Conservation (phyloP, 1,139 yeast genomes). For the Geotrichum candidum region DNA sequence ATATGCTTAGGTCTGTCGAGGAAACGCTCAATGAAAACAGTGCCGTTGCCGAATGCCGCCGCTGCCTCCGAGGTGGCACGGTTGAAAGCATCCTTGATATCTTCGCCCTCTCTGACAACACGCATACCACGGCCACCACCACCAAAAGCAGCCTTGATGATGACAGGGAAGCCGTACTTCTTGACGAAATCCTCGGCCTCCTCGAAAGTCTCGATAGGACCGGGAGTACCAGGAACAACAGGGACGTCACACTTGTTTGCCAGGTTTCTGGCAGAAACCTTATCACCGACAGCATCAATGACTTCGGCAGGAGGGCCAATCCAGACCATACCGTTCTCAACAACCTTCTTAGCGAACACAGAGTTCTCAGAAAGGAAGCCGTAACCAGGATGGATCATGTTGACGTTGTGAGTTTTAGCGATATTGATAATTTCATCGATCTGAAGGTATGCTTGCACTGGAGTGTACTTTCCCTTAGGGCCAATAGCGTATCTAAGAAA, state of each 20-base stretch:
- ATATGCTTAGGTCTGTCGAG: constrained; percentile 94
- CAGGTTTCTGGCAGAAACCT: constrained; percentile 85
- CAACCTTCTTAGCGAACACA: constrained; percentile 89
- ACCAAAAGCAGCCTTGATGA: constrained; percentile 97
- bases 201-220: constrained; percentile 77
- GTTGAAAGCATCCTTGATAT: constrained; percentile 81
- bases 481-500: constrained; percentile 65
- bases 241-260: constrained; percentile 84
- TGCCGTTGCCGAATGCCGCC: constrained; percentile 94
- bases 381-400: constrained; percentile 98
- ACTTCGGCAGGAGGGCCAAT: constrained; percentile 87
- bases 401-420: constrained; percentile 80
- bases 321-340: constrained; percentile 89
- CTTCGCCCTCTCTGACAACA: constrained; percentile 95
- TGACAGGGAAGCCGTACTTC: constrained; percentile 88
- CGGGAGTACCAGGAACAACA: constrained; percentile 96
- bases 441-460: constrained; percentile 94
- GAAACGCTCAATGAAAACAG: constrained; percentile 95
- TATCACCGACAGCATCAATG: constrained; percentile 96
- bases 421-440: constrained; percentile 91
- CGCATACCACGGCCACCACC: constrained; percentile 99
- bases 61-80: constrained; percentile 94
- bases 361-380: constrained; percentile 94
- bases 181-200: constrained; percentile 77
- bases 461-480: constrained; percentile 79